A percentile compares a stretch with the other conserved stretches of the same genome.
phyloP scores from a whole-genome alignment of 2,329 filamentous ascomycete genomes.

The Apiospora sp. region DNA sequence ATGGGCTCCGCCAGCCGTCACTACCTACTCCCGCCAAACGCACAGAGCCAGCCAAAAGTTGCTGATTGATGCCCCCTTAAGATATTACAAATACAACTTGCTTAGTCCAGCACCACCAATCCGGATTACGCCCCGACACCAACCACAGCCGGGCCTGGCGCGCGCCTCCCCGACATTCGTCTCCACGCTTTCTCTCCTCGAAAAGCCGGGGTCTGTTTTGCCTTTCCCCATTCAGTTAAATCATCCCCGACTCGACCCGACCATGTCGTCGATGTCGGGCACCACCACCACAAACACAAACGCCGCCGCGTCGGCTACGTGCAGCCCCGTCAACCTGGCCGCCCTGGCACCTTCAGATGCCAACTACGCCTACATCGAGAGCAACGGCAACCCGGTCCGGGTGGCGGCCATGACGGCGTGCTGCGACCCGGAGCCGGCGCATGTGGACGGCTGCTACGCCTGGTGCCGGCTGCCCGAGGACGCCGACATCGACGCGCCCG shows the following conservation, averaged over 20 bases:
- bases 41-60: not conserved
- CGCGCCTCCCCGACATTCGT: not conserved
- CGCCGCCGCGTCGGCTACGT: not conserved
- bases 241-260: too few species aligned
- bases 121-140: too few species aligned
- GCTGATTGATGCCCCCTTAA: not conserved
- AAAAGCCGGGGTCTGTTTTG: too few species aligned
- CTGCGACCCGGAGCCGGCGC: not conserved
- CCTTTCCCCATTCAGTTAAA: too few species aligned
- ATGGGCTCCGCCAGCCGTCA: not conserved
- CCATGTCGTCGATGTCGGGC: too few species aligned
- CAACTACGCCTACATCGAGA: slow-evolving; percentile 5
- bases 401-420: not conserved
- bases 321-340: not conserved
- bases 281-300: too few species aligned
- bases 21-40: too few species aligned
- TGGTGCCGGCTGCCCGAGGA: not conserved
- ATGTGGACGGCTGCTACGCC: not conserved
- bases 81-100: not conserved
- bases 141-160: not conserved
- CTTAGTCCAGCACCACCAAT: not conserved
- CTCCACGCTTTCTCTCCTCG: too few species aligned
- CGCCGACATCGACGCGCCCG: not conserved
- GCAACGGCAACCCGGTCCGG: not conserved
- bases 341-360: not conserved